phyloP scores from a whole-genome alignment of 306 rosid genomes.

The Parietaria judaica region DNA sequence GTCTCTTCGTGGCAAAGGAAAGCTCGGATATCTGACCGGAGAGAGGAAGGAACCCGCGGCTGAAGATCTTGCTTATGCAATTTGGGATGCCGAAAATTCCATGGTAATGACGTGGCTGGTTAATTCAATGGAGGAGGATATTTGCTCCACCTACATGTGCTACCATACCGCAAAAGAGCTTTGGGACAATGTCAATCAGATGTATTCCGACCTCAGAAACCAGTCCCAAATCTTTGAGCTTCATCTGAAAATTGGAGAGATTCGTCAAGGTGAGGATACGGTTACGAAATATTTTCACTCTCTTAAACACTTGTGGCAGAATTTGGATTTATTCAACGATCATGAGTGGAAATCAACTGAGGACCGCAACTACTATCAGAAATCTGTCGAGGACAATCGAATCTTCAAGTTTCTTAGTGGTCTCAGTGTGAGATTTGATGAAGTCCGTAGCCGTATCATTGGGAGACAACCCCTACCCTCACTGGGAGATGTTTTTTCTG shows the following conservation, averaged over 20 bases:
- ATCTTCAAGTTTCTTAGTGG: no score
- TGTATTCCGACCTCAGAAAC: conserved; percentile 1
- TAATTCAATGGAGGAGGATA: neutral
- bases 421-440: neutral
- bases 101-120: neutral
- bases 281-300: neutral
- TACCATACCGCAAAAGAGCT: neutral
- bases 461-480: neutral
- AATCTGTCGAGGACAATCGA: no score
- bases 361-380: neutral
- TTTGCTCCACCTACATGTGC: neutral
- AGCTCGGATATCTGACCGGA: neutral
- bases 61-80: neutral
- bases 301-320: neutral
- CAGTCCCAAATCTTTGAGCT: neutral
- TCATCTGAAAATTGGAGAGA: neutral
- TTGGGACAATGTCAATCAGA: conserved; percentile 10
- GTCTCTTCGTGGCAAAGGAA: neutral
- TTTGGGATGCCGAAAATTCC: conserved; percentile 1
- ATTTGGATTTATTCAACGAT: neutral
- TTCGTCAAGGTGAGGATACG: neutral
- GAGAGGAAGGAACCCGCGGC: neutral
- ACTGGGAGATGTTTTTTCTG: neutral
- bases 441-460: conserved; percentile 2
- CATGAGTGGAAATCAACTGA: neutral